phyloP scores from a whole-genome alignment of 2,329 filamentous ascomycete species.

The Fusarium dlaminii region DNA sequence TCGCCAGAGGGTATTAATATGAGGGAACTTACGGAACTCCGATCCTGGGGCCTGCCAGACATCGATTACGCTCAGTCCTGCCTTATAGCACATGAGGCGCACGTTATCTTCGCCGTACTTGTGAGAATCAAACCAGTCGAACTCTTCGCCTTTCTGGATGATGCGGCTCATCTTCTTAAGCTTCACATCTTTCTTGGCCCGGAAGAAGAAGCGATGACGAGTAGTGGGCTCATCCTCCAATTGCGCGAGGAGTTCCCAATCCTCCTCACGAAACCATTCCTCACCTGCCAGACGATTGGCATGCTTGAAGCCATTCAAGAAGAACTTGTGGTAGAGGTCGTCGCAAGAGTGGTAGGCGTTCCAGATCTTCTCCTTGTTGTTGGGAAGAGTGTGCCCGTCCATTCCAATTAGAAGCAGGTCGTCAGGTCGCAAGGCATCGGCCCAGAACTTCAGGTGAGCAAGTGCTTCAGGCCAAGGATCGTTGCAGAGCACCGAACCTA shows the following conservation, averaged over 20 bases:
- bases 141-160: slow-evolving; percentile 47
- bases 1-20: background rate
- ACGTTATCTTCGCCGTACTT: slow-evolving; percentile 52
- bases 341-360: slow-evolving; percentile 51
- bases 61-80: slow-evolving; percentile 49
- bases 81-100: slow-evolving; percentile 52
- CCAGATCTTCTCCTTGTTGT: slow-evolving; percentile 51
- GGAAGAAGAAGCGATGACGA: slow-evolving; percentile 53
- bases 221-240: slow-evolving; percentile 50
- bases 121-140: slow-evolving; percentile 57
- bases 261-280: slow-evolving; percentile 48
- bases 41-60: slow-evolving; percentile 51
- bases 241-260: slow-evolving; percentile 52
- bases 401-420: slow-evolving; percentile 54
- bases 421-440: slow-evolving; percentile 45
- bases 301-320: slow-evolving; percentile 52
- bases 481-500: slow-evolving; percentile 55
- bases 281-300: slow-evolving; percentile 50
- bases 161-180: slow-evolving; percentile 37
- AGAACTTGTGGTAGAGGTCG: slow-evolving; percentile 50
- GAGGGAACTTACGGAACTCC: slow-evolving; percentile 49
- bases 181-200: slow-evolving; percentile 47
- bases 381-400: slow-evolving; percentile 51
- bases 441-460: slow-evolving; percentile 50
- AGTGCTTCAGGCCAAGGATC: slow-evolving; percentile 51